Evolutionary conservation across 257 asterid species (phyloP).

Genomic region (Dorcoceras hygrometricum): DNA sequence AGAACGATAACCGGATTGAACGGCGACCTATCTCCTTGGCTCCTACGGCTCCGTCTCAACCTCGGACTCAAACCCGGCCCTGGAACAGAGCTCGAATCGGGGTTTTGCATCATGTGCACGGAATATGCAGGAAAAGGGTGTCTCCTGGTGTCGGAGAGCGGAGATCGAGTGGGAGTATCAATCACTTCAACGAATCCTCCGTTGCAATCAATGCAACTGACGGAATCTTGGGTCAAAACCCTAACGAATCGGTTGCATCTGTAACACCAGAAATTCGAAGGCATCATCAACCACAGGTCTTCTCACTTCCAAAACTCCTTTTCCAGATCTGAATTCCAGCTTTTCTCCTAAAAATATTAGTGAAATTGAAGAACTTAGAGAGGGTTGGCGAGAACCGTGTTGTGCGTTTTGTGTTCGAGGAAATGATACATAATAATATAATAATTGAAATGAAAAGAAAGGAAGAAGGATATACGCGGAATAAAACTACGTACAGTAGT

Average conservation of each 20-base stretch:
- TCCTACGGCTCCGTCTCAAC: slow-evolving; percentile 59
- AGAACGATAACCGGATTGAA: slow-evolving; percentile 86
- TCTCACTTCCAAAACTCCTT: background rate
- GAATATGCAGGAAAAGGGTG: slow-evolving; percentile 67
- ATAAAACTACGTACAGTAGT: too few relatives aligned
- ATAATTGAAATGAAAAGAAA: too few relatives aligned
- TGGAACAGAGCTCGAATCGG: slow-evolving; percentile 40
- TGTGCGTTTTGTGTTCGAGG: too few relatives aligned
- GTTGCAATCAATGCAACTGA: slow-evolving; percentile 68
- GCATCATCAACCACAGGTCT: slow-evolving; percentile 34
- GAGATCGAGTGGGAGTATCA: slow-evolving; percentile 44
- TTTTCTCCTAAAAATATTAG: too few relatives aligned
- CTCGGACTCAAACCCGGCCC: slow-evolving; percentile 46
- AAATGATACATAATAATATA: too few relatives aligned
- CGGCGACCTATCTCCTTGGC: slow-evolving; percentile 71
- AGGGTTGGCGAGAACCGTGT: too few relatives aligned
- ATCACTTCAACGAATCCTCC: slow-evolving; percentile 68
- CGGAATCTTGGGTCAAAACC: slow-evolving; percentile 46
- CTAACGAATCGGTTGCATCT: slow-evolving; percentile 66
- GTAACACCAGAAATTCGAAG: slow-evolving; percentile 68
- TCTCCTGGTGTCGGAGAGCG: slow-evolving; percentile 51
- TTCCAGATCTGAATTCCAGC: too few relatives aligned
- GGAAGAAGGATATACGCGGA: too few relatives aligned
- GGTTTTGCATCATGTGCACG: slow-evolving; percentile 44
- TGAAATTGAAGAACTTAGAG: too few relatives aligned